Base-by-base conservation (phyloP, 2,329 filamentous ascomycete species). In the Colletotrichum sidae region DNA sequence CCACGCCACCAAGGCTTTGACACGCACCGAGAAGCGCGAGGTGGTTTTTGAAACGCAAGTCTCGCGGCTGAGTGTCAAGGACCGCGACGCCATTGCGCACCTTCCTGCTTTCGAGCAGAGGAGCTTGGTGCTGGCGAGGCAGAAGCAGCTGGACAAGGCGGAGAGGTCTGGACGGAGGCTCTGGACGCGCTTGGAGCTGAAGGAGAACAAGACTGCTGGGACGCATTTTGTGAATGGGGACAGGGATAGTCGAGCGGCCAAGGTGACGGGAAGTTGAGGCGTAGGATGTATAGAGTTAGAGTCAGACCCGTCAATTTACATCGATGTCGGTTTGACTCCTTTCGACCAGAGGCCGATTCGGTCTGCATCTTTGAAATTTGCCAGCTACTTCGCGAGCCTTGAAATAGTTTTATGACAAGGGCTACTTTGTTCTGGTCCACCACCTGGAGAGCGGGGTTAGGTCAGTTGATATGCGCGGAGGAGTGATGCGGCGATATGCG, bases 51-150 rank as follows among this genome's bases (percentile, higher is more conserved):
- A 64, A 54, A 70, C 66, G 37, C 73, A 75, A 61, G 59, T 76
- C 8, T 57, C 70, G 13, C 72, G 62, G 8, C 56, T 77, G 56
- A 72, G 73, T 33, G 52, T 58, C 34, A 68, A 62, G 12, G 75
- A 77, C 52, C 70, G 71, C n/a, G 55, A 60, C 10, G 71, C 69
- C 6, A 64, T 77, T 2, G 62, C 70, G 0, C 75, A 75, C 39
- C 70, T 77, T n/a, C 68, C 75, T 1, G 42, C 65, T 10, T 65
- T 73, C 8, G 69, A 76, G 60, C 74, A 76, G 66, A 67, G 73
- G 2, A 68, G 72, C 4, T 44, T 74, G 4, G 61, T 77, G 13
- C 46, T 69, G 37, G 70, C 69, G 44, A 72, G 72, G 51, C 69
- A 74, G 52, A 72, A 71, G 62, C 73, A 76, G 67, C 55, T 69